A percentile compares a stretch with the other conserved stretches of the same genome.
Evolutionary conservation across 352 stramenopile species (phyloP).

Genomic region (Phytophthora capsici): DNA sequence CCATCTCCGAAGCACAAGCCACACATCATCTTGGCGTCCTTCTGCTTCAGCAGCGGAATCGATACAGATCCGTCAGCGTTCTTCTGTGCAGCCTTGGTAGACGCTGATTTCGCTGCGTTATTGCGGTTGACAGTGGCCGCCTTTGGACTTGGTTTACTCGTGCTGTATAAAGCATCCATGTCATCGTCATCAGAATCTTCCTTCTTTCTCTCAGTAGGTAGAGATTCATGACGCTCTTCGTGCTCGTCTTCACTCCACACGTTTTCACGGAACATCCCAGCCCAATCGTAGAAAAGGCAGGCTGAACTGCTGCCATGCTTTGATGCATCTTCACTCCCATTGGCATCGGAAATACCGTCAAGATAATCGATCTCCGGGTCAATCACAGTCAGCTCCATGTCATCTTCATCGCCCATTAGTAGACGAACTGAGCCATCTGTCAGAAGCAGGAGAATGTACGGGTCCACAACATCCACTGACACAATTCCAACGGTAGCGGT

Average conservation of each 20-base stretch:
- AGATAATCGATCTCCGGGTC: conserved; percentile 73
- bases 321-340: conserved; percentile 36
- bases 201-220: conserved; percentile 20
- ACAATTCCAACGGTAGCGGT: conserved; percentile 76
- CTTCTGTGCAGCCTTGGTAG: conserved; percentile 9
- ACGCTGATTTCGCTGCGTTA: conserved; percentile 8
- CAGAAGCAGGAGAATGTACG: conserved; percentile 83
- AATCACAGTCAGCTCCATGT: conserved; percentile 84
- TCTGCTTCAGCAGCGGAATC: conserved; percentile 52
- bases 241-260: conserved; percentile 62
- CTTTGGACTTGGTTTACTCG: conserved; percentile 42
- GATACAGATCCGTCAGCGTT: conserved; percentile 56
- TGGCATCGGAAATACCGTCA: conserved; percentile 36
- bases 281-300: conserved; percentile 88
- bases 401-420: conserved; percentile 82
- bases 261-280: conserved; percentile 77
- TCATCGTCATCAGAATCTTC: conserved; percentile 48
- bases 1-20: conserved; percentile 83
- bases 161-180: conserved; percentile 74
- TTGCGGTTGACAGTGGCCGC: conserved; percentile 17
- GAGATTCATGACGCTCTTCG: conserved; percentile 36
- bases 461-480: conserved; percentile 84
- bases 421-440: conserved; percentile 83
- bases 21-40: conserved; percentile 82
- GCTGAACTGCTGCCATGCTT: conserved; percentile 62